Evolutionary conservation across 345 rosid genomes (phyloP).

Genomic region (Cardiospermum halicacabum): DNA sequence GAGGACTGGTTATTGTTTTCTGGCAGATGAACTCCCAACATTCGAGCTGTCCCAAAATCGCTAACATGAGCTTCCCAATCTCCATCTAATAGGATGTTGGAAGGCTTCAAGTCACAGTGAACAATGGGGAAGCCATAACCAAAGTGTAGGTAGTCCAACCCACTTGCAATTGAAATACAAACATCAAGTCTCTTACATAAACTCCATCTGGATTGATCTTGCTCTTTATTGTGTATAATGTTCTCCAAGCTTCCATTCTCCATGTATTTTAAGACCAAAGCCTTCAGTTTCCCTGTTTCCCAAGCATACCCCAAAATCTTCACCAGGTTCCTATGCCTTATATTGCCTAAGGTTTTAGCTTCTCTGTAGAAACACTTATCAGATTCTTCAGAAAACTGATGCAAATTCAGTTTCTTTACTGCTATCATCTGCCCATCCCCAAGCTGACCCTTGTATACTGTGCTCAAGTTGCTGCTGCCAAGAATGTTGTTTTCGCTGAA

Average conservation of each 20-base stretch:
- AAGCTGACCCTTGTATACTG: constrained; percentile 68
- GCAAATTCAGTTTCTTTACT: constrained; percentile 69
- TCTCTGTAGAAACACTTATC: constrained; percentile 76
- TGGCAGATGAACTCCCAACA: constrained; percentile 52
- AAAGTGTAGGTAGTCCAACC: constrained; percentile 69
- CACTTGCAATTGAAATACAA: constrained; percentile 57
- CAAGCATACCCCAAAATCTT: constrained; percentile 84
- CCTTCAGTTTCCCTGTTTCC: constrained; percentile 77
- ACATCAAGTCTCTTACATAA: constrained; percentile 44
- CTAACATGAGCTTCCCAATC: constrained; percentile 75
- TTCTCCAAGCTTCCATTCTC: constrained; percentile 73
- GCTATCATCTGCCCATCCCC: constrained; percentile 61
- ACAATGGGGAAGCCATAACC: constrained; percentile 71
- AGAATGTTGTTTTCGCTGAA: constrained; percentile 53
- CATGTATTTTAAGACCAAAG: constrained; percentile 70
- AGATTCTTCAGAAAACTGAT: constrained; percentile 57
- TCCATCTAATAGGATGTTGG: constrained; percentile 66
- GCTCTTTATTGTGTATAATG: constrained; percentile 37
- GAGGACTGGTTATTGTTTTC: constrained; percentile 45
- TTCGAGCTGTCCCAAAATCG: constrained; percentile 93
- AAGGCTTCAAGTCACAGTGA: constrained; percentile 88
- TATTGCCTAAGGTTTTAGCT: constrained; percentile 56
- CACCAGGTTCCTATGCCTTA: constrained; percentile 74
- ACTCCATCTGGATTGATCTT: constrained; percentile 34
- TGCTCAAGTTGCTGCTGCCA: constrained; percentile 76